These are phyloP conservation scores for Athelia psychrophila DNA, from an alignment of 1,284 basidiomycete species.

Conservation along the genomic window DNA sequence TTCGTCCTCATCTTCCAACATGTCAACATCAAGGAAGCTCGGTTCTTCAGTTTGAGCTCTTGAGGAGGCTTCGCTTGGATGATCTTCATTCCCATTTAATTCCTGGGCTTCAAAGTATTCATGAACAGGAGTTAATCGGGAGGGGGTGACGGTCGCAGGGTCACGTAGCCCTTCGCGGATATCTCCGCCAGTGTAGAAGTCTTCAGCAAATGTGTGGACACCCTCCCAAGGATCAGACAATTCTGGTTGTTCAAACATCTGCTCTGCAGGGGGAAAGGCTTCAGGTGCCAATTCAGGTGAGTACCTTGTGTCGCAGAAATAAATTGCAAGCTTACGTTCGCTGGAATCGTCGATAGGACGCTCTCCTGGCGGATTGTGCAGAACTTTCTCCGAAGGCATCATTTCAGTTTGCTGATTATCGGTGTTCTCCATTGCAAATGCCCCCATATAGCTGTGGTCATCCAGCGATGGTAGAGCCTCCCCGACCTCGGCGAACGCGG, in stretches of 20 bases:
- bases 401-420: too few relatives aligned
- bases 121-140: too few relatives aligned
- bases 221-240: constrained; percentile 50
- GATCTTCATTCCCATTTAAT: not conserved
- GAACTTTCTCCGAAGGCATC: too few relatives aligned
- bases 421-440: too few relatives aligned
- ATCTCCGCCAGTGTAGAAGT: constrained; percentile 42
- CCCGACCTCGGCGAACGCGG: not conserved
- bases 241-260: constrained; percentile 21
- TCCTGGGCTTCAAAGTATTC: too few relatives aligned
- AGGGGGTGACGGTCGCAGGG: not conserved
- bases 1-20: not conserved
- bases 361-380: too few relatives aligned
- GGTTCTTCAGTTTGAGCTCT: not conserved
- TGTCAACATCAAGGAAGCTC: not conserved
- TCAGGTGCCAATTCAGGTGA: not conserved
- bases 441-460: too few relatives aligned
- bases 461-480: not conserved
- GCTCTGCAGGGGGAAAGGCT: constrained; percentile 19
- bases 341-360: too few relatives aligned
- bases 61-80: not conserved
- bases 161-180: constrained; percentile 6
- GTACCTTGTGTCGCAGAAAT: not conserved
- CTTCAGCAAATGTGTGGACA: constrained; percentile 49
- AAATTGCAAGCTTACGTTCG: not conserved